A percentile compares a stretch with the other conserved stretches of the same genome.
phyloP scores from a whole-genome alignment of 148 eudicot genomes.

The Cornus controversa region DNA sequence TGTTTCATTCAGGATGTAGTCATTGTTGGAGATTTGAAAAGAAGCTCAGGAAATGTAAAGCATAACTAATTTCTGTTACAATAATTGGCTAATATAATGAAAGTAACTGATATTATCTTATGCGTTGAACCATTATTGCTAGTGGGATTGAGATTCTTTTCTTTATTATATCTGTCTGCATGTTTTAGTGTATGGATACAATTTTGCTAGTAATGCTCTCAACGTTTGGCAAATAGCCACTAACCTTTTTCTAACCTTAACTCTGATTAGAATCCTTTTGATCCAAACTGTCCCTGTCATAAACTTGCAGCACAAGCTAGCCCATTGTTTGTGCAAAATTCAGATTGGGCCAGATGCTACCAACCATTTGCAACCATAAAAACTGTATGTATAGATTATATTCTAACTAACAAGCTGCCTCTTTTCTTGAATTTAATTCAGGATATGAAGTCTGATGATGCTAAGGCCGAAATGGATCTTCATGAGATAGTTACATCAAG shows the following conservation, averaged over 20 bases:
- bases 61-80: no score
- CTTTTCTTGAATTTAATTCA: slow-evolving; percentile 5
- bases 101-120: no score
- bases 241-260: background rate
- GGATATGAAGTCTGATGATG: slow-evolving; percentile 46
- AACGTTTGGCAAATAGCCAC: background rate
- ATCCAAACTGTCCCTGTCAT: background rate
- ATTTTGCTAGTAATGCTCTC: background rate
- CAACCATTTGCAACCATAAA: no score
- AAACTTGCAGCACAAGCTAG: background rate
- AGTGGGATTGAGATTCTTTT: no score
- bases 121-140: background rate
- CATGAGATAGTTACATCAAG: slow-evolving; percentile 66
- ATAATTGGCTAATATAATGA: no score
- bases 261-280: background rate
- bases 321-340: background rate
- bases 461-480: slow-evolving; percentile 68
- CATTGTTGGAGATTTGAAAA: no score
- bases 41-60: no score
- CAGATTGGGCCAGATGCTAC: background rate
- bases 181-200: background rate
- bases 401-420: background rate
- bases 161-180: background rate
- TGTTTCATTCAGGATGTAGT: no score
- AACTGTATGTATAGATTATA: no score